phyloP scores from a whole-genome alignment of 1,284 basidiomycete genomes.

The Sphaerobolus stellatus region DNA sequence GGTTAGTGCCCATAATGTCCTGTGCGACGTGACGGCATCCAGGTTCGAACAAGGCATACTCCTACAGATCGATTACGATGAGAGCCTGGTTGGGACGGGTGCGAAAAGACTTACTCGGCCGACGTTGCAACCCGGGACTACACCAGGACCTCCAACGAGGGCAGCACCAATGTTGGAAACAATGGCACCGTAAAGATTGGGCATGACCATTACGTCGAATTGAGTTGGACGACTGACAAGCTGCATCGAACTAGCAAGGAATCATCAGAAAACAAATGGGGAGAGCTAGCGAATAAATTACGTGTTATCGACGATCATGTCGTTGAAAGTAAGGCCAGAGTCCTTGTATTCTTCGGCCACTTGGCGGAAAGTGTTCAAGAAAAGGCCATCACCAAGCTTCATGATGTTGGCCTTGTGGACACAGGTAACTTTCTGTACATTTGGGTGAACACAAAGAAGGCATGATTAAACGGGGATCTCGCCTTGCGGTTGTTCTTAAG shows the following conservation, averaged over 20 bases:
- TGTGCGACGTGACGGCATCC: conserved; percentile 98
- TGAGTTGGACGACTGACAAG: conserved; percentile 93
- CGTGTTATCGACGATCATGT: conserved; percentile 99
- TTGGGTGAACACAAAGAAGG: no score
- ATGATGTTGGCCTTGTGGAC: conserved; percentile 99
- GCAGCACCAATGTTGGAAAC: conserved; percentile 98
- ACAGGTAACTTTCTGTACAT: conserved; percentile 91
- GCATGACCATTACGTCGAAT: conserved; percentile 99
- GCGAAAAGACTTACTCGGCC: conserved; percentile 66
- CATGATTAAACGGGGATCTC: conserved; percentile 1
- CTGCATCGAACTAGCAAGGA: conserved; percentile 83
- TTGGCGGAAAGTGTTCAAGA: conserved; percentile 97
- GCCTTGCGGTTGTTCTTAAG: conserved; percentile 98
- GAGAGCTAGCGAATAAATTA: conserved; percentile 29
- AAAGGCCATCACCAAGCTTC: conserved; percentile 99
- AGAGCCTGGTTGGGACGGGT: neutral
- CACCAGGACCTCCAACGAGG: conserved; percentile 95
- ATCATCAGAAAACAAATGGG: conserved; percentile 5
- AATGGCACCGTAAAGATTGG: conserved; percentile 95
- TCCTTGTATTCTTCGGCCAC: conserved; percentile 96
- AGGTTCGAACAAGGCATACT: conserved; percentile 98
- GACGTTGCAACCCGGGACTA: conserved; percentile 98
- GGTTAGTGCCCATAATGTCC: conserved; percentile 97
- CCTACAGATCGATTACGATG: conserved; percentile 43
- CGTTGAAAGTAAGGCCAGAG: conserved; percentile 89